Evolutionary conservation across 139 green algal genomes (phyloP).

Genomic region (Zygnema circumcarinatum): DNA sequence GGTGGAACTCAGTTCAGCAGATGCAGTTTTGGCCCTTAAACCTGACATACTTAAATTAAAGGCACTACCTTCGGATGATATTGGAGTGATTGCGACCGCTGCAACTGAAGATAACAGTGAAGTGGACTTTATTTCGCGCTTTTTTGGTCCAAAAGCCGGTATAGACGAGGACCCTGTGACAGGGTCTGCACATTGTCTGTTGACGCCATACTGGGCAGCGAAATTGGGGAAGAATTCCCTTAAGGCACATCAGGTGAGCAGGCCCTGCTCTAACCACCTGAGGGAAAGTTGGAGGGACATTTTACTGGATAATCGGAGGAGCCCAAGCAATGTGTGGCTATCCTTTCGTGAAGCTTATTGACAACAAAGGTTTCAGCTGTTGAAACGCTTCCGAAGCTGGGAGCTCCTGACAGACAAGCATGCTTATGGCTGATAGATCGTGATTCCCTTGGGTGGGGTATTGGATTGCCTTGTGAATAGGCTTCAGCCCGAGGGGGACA

Average conservation of each 20-base stretch:
- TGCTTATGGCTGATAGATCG: neutral
- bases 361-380: too few relatives aligned
- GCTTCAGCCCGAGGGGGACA: constrained; percentile 30
- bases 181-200: constrained; percentile 72
- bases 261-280: neutral
- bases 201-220: constrained; percentile 54
- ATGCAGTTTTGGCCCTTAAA: constrained; percentile 24
- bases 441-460: neutral
- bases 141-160: constrained; percentile 85
- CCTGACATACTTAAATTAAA: constrained; percentile 41
- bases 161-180: constrained; percentile 89
- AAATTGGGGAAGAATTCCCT: constrained; percentile 52
- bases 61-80: neutral
- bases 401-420: neutral
- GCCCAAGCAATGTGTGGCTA: neutral
- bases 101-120: neutral
- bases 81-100: constrained; percentile 28
- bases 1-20: constrained; percentile 20
- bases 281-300: constrained; percentile 6
- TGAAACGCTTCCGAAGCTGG: neutral
- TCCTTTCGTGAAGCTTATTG: too few relatives aligned
- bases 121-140: constrained; percentile 73
- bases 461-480: constrained; percentile 27
- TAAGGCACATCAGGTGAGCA: constrained; percentile 46
- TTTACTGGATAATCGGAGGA: neutral